These are phyloP conservation scores for Ophiocordyceps camponoti-floridani DNA, from an alignment of 2,329 filamentous ascomycete genomes.

Conservation along the genomic window DNA sequence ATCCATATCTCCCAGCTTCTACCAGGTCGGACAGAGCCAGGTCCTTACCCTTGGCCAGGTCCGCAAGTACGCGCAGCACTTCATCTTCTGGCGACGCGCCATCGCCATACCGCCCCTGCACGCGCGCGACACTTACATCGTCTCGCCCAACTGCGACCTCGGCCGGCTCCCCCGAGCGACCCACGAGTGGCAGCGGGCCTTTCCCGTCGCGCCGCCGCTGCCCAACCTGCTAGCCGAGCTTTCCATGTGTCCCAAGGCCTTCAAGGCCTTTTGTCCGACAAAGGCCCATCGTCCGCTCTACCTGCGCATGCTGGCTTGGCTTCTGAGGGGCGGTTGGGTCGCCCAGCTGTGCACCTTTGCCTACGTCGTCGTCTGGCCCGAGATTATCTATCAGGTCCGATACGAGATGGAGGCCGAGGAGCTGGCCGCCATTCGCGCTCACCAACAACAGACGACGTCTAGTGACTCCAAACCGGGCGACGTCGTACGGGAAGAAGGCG, in stretches of 20 bases:
- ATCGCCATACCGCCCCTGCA: slow-evolving; percentile 84
- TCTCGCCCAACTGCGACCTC: slow-evolving; percentile 78
- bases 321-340: slow-evolving; percentile 84
- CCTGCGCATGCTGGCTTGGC: slow-evolving; percentile 81
- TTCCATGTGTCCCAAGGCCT: slow-evolving; percentile 64
- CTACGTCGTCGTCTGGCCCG: slow-evolving; percentile 68
- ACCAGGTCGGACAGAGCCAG: slow-evolving; percentile 52
- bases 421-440: slow-evolving; percentile 19
- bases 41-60: slow-evolving; percentile 65
- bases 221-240: slow-evolving; percentile 76
- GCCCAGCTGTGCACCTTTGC: slow-evolving; percentile 84
- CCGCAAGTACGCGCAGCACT: slow-evolving; percentile 74
- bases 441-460: slow-evolving; percentile 1
- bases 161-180: slow-evolving; percentile 50
- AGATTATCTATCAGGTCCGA: slow-evolving; percentile 68
- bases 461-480: background rate
- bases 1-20: slow-evolving; percentile 24
- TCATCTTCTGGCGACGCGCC: slow-evolving; percentile 90
- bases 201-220: slow-evolving; percentile 67
- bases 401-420: slow-evolving; percentile 51
- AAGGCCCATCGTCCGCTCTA: slow-evolving; percentile 78
- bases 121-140: slow-evolving; percentile 74
- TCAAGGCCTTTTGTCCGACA: slow-evolving; percentile 68
- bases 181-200: slow-evolving; percentile 55
- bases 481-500: background rate